Base-by-base conservation (phyloP, 805 yeast species). In the Saccharomycopsis lassenensis region DNA sequence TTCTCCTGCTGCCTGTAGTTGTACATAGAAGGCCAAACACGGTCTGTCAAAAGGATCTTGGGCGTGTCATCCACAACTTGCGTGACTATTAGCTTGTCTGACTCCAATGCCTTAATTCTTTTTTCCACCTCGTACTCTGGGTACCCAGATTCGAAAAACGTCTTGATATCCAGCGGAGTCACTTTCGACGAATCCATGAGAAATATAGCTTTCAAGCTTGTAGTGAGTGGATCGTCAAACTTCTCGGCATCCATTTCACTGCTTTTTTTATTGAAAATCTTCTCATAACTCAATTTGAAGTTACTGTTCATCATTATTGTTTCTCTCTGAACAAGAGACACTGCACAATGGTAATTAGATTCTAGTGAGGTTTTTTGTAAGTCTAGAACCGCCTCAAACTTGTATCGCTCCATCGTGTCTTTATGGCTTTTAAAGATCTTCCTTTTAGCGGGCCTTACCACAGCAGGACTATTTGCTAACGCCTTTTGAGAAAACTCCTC, bases 241-340 rank as follows among this genome's bases (percentile, higher is more conserved):
- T 29, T 20, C n/a, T 12, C 17, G 21, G 23, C 29, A 29, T 35
- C 22, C 24, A 21, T 26, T 14, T 17, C 28, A 21, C 11, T 8
- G 11, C 16, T 19, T 17, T 18, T n/a, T 15, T 29, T 18, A 10
- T 27, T 11, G n/a, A 17, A 10, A 8, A n/a, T n/a, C 3, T 25
- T 24, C 11, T 35, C 10, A 5, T 26, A 4, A 10, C 19, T 21
- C 16, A 24, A 7, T 6, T 32, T 23, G 19, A 41, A 41, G 8
- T 42, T 27, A 5, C 11, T 18, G 14, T 16, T 29, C 16, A 35
- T 24, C 5, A 39, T 22, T 6, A 21, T 5, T 19, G 68, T 68
- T 46, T 82, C 87, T 36, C 80, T 70, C 47, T 78, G 85, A 36
- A 78, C n/a, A n/a, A n/a, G n/a, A n/a, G n/a, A n/a, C n/a, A n/a